A percentile compares a stretch with the other conserved stretches of the same genome.
These are phyloP conservation scores for Acephala macrosclerotiorum DNA, from an alignment of 2,329 filamentous ascomycete species.

Conservation along the genomic window DNA sequence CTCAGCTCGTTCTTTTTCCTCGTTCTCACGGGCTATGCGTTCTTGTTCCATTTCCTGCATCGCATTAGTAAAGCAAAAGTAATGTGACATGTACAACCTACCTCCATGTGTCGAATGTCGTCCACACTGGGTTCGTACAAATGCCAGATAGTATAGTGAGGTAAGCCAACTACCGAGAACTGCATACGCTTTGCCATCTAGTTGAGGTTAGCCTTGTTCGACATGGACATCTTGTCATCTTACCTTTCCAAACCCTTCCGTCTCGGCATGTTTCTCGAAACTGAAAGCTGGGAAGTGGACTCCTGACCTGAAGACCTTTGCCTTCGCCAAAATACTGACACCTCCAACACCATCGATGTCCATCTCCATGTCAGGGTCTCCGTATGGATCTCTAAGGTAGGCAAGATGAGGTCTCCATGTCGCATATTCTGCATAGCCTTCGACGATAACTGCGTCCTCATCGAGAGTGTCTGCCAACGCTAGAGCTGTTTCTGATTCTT, in stretches of 20 bases:
- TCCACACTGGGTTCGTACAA: conserved; percentile 99
- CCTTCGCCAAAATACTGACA: conserved; percentile 96
- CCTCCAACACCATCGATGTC: conserved; percentile 97
- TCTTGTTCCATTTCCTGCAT: conserved; percentile 90
- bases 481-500: conserved; percentile 96
- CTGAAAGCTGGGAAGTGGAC: conserved; percentile 98
- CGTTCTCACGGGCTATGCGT: conserved; percentile 77
- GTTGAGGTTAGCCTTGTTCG: conserved; percentile 22
- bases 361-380: conserved; percentile 99
- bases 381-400: conserved; percentile 95
- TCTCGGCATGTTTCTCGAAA: conserved; percentile 98
- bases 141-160: conserved; percentile 99
- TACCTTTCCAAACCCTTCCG: conserved; percentile 98
- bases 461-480: conserved; percentile 93
- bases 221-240: conserved; percentile 31
- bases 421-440: conserved; percentile 98
- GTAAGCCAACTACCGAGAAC: conserved; percentile 92
- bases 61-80: conserved; percentile 28
- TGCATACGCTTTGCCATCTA: conserved; percentile 98
- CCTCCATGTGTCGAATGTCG: conserved; percentile 96
- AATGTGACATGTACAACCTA: conserved; percentile 43
- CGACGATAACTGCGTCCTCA: conserved; percentile 97
- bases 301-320: conserved; percentile 90
- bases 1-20: conserved; percentile 77
- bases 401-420: conserved; percentile 98